Percentiles rank a stretch among this genome's conserved stretches.
Evolutionary conservation across 108 stramenopile genomes (phyloP).

Genomic region (Pseudonitzschia pungens): DNA sequence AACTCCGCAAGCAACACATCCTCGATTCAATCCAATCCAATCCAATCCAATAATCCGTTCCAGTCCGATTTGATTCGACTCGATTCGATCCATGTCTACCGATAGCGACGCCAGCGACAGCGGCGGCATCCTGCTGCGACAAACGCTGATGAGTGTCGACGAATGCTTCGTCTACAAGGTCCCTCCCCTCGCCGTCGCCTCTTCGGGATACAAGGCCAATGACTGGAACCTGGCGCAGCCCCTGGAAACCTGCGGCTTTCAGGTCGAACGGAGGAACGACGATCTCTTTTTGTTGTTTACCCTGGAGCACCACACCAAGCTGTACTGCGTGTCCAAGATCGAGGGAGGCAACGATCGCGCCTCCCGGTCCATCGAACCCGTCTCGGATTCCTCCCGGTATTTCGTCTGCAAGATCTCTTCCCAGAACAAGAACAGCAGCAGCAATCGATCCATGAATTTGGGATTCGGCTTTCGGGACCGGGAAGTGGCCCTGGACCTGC

Average conservation of each 20-base stretch:
- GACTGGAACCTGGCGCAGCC: conserved; percentile 78
- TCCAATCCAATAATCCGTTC: no score
- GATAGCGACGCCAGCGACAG: not conserved
- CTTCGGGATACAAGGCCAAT: conserved; percentile 76
- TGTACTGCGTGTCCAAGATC: conserved; percentile 31
- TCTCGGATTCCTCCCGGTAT: conserved; percentile 51
- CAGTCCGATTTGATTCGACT: no score
- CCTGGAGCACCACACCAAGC: conserved; percentile 34
- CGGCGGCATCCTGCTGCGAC: conserved; percentile 29
- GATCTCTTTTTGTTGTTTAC: conserved; percentile 43
- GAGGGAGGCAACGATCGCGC: not conserved
- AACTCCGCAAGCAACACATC: no score
- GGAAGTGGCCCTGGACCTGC: conserved; percentile 71
- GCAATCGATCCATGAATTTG: conserved; percentile 43
- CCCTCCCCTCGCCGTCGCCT: conserved; percentile 59
- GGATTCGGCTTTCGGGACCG: conserved; percentile 85
- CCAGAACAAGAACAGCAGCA: not conserved
- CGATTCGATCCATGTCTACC: no score
- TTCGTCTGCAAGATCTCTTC: conserved; percentile 67
- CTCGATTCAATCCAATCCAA: no score
- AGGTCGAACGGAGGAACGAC: conserved; percentile 48
- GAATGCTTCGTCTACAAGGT: conserved; percentile 82
- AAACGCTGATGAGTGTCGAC: conserved; percentile 59
- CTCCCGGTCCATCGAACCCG: conserved; percentile 32
- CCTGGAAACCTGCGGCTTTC: conserved; percentile 56